These are phyloP conservation scores for Xylaria grammica DNA, from an alignment of 495 filamentous ascomycete species.

Conservation along the genomic window DNA sequence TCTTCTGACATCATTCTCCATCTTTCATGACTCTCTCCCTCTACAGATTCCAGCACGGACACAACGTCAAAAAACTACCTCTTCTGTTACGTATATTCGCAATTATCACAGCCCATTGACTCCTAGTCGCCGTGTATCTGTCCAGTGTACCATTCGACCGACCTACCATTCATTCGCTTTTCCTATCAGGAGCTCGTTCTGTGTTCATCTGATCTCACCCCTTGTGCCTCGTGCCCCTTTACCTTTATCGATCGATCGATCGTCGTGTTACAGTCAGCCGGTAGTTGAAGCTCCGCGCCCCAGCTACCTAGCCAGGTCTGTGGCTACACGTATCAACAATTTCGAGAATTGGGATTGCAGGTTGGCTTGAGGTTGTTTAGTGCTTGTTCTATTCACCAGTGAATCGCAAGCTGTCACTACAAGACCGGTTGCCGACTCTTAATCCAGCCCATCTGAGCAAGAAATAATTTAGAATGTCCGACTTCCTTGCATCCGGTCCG, in stretches of 20 bases:
- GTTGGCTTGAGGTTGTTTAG: not conserved
- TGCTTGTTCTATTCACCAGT: not conserved
- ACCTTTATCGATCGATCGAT: not conserved
- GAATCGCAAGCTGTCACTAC: not conserved
- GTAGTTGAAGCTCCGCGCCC: not conserved
- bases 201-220: not conserved
- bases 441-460: not conserved
- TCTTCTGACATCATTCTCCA: slow-evolving; percentile 25
- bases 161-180: not conserved
- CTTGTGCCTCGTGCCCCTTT: not conserved
- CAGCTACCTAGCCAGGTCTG: not conserved
- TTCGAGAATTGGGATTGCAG: not conserved
- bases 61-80: not conserved
- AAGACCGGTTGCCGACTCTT: not conserved
- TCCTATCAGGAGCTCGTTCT: not conserved
- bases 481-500: not conserved
- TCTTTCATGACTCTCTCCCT: slow-evolving; percentile 19
- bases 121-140: not conserved
- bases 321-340: not conserved
- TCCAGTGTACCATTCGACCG: not conserved
- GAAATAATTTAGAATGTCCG: slow-evolving; percentile 4
- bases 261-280: not conserved
- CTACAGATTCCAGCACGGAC: not conserved
- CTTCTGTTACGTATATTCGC: not conserved
- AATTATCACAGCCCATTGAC: not conserved